Evolutionary conservation across 2,329 filamentous ascomycete species (phyloP), one percentile per base, ranked within the genome.

Genomic region (Colletotrichum sp.): DNA sequence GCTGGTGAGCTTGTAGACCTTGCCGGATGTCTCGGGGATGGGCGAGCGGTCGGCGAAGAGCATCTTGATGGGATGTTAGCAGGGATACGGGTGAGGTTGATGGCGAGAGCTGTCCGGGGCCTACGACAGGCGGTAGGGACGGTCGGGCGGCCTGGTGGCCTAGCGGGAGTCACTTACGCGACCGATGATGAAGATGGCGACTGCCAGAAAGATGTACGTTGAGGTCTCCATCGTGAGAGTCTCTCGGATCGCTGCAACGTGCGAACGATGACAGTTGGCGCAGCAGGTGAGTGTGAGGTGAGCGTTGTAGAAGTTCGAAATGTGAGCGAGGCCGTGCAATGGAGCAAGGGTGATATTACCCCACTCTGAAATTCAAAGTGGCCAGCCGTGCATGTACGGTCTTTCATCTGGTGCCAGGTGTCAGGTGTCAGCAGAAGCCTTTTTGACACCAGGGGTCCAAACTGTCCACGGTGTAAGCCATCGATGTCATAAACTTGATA

Each of bases 311-410:
- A 49, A 44, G 39, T 44, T 49, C 2, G 44, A 49, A 21, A 12
- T 49, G 2, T 49, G 44, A 49, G 10, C 9, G 6, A 49, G 44
- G 0, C n/a, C 44, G 44, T 49, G 18, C 44, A 9, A 49, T 49
- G 18, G 44, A 10, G 44, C 44, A 49, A 49, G 18, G 44, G 6
- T 13, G 44, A 12, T 21, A 21, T 49, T 49, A 49, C 44, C 44
- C 44, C 44, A 49, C 44, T 8, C 18, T 49, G 18, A 4, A 49
- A 7, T 49, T 49, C 3, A 49, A 49, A 49, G 18, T 21, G 44
- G 44, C 44, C 44, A 49, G 18, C 44, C 12, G 18, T 0, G 0
- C 18, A 49, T 12, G 0, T 7, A 3, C 3, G 3, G 10, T 2
- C 2, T n/a, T 1, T 0, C 44, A 49, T 21, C 44, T 12, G 44